Base-by-base conservation (phyloP, 371 early-diverging fungal genomes). In the Mortierella sp. region DNA sequence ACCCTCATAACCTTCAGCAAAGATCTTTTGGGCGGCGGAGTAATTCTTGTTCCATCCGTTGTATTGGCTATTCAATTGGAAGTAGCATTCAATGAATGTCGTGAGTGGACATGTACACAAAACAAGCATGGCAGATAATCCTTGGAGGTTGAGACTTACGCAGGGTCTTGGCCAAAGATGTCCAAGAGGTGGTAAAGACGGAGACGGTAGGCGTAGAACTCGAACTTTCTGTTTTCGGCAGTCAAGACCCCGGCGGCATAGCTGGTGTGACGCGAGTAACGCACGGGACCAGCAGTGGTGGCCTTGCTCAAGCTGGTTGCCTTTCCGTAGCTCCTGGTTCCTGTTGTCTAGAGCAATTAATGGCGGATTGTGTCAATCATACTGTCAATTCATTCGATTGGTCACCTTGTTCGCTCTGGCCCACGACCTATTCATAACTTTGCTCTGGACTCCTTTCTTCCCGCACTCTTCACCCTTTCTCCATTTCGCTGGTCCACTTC, bases 261-360 rank as follows among this genome's bases (percentile, higher is more conserved):
- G 74, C 87, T 86, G 34, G 87, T 86, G 45, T 86, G 87, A 52
- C 87, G 87, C 26, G 87, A 86, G 80, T 52, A 86, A 16, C 78
- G 82, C 4, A 60, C 80, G 2, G 87, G 87, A 11, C 87, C 87
- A 9, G 58, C 58, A 13, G 87, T 82, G 9, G 87, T 75, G 14
- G 80, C 54, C 24, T 72, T 60, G 11, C 70, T 38, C 72, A 85
- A 38, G 24, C 34, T 26, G 26, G 76, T 80, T 3, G 68, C 50
- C n/a, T 74, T 55, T 26, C 80, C 77, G 13, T 50, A n/a, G 26
- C 75, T 86, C n/a, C 80, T 45, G 10, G 63, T 75, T 6, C 72
- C 78, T 8, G 55, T 73, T 3, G 81, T 81, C 81, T 80, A 72
- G 31, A 50, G 34, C 34, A 63, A 4, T 28, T 34, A 19, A 31